Conservation (phyloP, 495 filamentous ascomycete species). For the Podospora pseudopauciseta region DNA sequence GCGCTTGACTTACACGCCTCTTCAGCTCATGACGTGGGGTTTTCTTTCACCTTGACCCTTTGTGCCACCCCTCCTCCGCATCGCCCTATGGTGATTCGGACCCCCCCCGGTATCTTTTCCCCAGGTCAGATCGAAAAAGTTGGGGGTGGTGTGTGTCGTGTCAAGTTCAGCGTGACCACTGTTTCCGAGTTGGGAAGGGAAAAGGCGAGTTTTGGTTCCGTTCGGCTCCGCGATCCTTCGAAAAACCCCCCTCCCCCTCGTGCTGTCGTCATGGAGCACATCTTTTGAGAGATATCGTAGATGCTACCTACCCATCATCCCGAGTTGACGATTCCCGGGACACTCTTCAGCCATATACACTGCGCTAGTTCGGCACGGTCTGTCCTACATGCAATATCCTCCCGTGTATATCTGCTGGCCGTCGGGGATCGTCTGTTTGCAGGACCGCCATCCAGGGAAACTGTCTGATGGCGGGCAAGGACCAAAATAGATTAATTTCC, state of each 20-base stretch:
- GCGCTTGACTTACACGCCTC: neutral
- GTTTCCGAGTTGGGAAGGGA: neutral
- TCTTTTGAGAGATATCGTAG: neutral
- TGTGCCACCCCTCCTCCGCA: neutral
- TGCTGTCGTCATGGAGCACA: neutral
- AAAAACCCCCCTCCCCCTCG: neutral
- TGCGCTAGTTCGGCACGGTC: neutral
- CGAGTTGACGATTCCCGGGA: neutral
- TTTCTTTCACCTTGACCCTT: neutral
- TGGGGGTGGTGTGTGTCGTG: neutral
- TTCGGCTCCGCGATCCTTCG: neutral
- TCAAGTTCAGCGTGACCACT: neutral
- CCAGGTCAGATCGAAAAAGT: neutral
- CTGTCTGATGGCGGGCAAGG: neutral
- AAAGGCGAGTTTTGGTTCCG: neutral
- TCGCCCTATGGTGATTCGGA: neutral
- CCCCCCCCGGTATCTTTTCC: neutral
- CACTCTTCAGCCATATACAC: neutral
- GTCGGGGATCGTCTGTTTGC: slow-evolving; percentile 8
- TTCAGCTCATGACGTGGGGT: slow-evolving; percentile 3
- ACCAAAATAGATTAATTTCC: slow-evolving; percentile 15
- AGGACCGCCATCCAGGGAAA: slow-evolving; percentile 17
- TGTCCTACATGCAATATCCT: slow-evolving; percentile 6
- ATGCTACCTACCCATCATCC: neutral
- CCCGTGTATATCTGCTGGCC: slow-evolving; percentile 7